These are phyloP conservation scores for Backusella liffmaniae DNA, from an alignment of 192 early-diverging fungal genomes.

Conservation along the genomic window DNA sequence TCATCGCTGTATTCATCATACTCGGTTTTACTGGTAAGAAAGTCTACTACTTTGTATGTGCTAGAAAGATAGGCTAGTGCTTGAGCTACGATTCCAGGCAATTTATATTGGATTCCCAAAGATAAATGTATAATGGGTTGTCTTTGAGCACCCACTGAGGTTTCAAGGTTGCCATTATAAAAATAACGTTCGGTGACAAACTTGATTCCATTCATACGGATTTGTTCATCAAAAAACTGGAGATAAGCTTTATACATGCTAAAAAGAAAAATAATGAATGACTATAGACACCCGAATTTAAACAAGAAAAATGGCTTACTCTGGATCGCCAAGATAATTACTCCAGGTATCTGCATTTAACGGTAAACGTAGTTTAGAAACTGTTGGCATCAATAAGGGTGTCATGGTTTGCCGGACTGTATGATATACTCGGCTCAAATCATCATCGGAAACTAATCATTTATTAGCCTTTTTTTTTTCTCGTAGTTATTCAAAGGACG, in stretches of 20 bases:
- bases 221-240: neutral
- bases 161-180: neutral
- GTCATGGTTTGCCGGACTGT: neutral
- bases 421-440: neutral
- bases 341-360: neutral
- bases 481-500: neutral
- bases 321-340: neutral
- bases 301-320: neutral
- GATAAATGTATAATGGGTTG: neutral
- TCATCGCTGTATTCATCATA: neutral
- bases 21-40: neutral
- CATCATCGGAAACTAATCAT: neutral
- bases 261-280: neutral
- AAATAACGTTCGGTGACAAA: neutral
- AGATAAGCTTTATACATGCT: slow-evolving; percentile 7
- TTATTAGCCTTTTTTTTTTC: neutral
- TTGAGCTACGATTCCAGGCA: neutral
- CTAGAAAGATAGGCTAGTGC: neutral
- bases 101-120: neutral
- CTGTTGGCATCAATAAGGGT: neutral
- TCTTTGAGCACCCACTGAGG: neutral
- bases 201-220: neutral
- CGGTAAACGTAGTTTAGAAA: neutral
- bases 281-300: neutral
- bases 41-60: neutral